Evolutionary conservation across 2,329 filamentous ascomycete species (phyloP), one percentile per base, ranked within the genome.

Genomic region (Beauveria sp.): DNA sequence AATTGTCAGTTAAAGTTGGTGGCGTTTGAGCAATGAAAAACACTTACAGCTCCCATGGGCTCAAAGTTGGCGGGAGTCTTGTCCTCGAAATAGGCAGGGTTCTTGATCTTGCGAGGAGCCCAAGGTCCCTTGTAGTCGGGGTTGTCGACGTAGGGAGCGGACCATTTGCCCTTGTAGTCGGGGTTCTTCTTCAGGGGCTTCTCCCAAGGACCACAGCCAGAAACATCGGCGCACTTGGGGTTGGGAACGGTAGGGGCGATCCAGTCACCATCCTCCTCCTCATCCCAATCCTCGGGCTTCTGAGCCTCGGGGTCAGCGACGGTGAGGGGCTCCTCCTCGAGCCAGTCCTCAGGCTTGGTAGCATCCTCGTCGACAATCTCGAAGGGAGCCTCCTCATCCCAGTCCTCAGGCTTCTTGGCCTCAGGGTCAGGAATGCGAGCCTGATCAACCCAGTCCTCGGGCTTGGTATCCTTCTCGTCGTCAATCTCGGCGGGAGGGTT

Each of bases 211-310:
- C 94, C 94, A 76, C 94, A 97, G 72, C 94, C 94, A 79, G 93
- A 92, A 67, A 81, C 90, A 62, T 97, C 93, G 66, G 87, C 85
- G 73, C 94, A 97, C 86, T 96, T 96, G 77, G 93, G 90, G 86
- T 99, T 97, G 74, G 91, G 84, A 60, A 99, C 86, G 60, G 87
- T 92, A 62, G 93, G 94, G 57, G 92, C 80, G 67, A 96, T 77
- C 92, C 92, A 99, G 81, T 99, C 94, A 76, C 94, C 94, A 76
- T 99, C 94, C 81, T 99, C 94, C 81, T 99, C 94, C 63, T 99
- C 93, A 79, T 97, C 93, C 94, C 94, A 99, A 75, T 97, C 94
- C 79, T 96, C 92, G 65, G 94, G 94, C 88, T 97, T 99, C 81
- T 90, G 83, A 56, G 93, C 92, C 80, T 96, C 92, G 61, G 94